Percentiles rank a stretch among this genome's conserved stretches.
Conservation (phyloP, 345 rosid species). For the Arabidopsis suecica region DNA sequence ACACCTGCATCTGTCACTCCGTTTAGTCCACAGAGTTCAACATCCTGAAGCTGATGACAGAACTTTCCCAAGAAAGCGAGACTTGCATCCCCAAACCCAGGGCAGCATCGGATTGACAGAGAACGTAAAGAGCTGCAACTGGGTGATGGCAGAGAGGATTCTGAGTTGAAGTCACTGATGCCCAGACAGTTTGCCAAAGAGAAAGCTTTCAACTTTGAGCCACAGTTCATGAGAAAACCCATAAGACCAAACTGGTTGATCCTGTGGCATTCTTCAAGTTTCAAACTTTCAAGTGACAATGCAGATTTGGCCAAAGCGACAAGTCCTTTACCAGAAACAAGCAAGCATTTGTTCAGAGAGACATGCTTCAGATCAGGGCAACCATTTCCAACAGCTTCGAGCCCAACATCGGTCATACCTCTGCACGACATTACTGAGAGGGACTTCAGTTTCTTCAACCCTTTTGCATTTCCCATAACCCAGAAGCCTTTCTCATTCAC, state of each 20-base stretch:
- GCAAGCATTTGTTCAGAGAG: slow-evolving; percentile 59
- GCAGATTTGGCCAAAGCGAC: slow-evolving; percentile 74
- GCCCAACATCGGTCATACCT: slow-evolving; percentile 85
- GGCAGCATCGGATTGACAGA: slow-evolving; percentile 68
- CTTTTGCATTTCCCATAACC: slow-evolving; percentile 91
- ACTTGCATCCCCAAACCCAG: slow-evolving; percentile 79
- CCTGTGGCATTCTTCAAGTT: slow-evolving; percentile 95
- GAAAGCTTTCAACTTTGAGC: slow-evolving; percentile 64
- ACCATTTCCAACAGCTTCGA: slow-evolving; percentile 79
- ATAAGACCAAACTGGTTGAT: slow-evolving; percentile 83
- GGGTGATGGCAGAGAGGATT: slow-evolving; percentile 45
- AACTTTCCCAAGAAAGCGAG: slow-evolving; percentile 69
- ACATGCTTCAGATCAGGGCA: slow-evolving; percentile 83
- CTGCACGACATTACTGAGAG: slow-evolving; percentile 64
- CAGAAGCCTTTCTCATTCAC: slow-evolving; percentile 93
- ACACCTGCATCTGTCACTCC: slow-evolving; percentile 78
- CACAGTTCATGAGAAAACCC: slow-evolving; percentile 67
- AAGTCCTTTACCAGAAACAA: slow-evolving; percentile 82
- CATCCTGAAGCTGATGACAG: slow-evolving; percentile 73
- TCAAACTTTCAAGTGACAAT: slow-evolving; percentile 70
- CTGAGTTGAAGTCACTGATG: slow-evolving; percentile 59
- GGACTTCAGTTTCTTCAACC: slow-evolving; percentile 83
- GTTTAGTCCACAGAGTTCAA: slow-evolving; percentile 70
- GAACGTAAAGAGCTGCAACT: slow-evolving; percentile 67
- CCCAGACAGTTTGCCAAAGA: slow-evolving; percentile 76